These are phyloP conservation scores for Suillus alpinus DNA, from an alignment of 768 basidiomycete species.

Conservation along the genomic window DNA sequence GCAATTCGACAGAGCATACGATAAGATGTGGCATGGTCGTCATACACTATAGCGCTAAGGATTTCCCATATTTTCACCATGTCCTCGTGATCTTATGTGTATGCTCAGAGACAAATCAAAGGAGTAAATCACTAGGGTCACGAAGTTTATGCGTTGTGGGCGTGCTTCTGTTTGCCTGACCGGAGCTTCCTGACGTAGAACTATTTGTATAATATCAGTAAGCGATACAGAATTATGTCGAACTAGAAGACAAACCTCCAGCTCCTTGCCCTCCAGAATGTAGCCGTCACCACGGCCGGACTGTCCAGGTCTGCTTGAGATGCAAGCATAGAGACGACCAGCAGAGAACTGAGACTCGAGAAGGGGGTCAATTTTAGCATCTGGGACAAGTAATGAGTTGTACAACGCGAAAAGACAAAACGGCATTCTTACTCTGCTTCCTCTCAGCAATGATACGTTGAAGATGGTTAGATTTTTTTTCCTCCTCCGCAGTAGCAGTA, in stretches of 20 bases:
- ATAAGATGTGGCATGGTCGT: conserved; percentile 8
- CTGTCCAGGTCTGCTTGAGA: conserved; percentile 96
- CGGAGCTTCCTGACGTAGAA: conserved; percentile 95
- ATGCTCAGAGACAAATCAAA: conserved; percentile 8
- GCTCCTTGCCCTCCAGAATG: conserved; percentile 96
- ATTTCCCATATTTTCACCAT: conserved; percentile 9
- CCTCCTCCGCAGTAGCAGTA: conserved; percentile 51
- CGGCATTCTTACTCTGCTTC: conserved; percentile 72
- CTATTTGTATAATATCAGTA: conserved; percentile 40
- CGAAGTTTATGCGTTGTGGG: conserved; percentile 40
- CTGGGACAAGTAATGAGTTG: conserved; percentile 36
- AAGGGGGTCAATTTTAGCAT: conserved; percentile 87
- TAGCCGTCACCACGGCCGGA: conserved; percentile 96
- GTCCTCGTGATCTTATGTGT: conserved; percentile 1
- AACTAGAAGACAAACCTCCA: conserved; percentile 63
- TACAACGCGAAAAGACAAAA: conserved; percentile 1
- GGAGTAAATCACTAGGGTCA: background rate
- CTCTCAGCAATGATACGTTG: conserved; percentile 84
- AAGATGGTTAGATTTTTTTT: conserved; percentile 87
- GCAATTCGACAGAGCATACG: conserved; percentile 4
- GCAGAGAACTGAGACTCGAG: conserved; percentile 90
- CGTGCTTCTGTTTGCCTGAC: conserved; percentile 95
- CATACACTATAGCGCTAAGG: conserved; percentile 13
- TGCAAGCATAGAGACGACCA: conserved; percentile 91
- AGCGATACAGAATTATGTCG: background rate